Evolutionary conservation across 306 rosid species (phyloP).

Genomic region (Vigna radiata): DNA sequence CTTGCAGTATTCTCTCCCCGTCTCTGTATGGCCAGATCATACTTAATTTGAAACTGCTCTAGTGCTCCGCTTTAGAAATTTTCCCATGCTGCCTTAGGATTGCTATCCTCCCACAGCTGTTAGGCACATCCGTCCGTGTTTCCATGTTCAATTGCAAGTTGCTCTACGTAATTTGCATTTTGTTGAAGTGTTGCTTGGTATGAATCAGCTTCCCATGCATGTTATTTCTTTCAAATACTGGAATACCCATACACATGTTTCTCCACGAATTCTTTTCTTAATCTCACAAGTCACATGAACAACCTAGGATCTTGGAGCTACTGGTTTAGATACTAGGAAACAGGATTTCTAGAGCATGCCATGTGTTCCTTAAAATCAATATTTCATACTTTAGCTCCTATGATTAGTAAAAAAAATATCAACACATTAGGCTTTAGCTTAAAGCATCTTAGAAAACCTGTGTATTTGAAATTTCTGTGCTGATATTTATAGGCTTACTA

Average conservation of each 20-base stretch:
- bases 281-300: background rate
- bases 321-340: background rate
- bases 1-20: background rate
- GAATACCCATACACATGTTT: background rate
- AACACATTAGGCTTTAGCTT: background rate
- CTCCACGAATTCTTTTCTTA: background rate
- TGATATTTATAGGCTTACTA: conserved; percentile 46
- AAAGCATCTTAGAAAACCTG: background rate
- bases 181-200: background rate
- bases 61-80: background rate
- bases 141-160: background rate
- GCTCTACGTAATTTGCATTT: background rate
- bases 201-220: conserved; percentile 1
- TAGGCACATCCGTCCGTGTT: background rate
- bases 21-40: background rate
- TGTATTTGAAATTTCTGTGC: conserved; percentile 10
- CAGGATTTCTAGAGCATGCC: background rate
- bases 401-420: background rate
- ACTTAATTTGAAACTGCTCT: background rate
- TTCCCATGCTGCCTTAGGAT: background rate
- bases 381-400: background rate
- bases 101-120: background rate
- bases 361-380: background rate
- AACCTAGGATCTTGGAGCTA: background rate
- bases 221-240: conserved; percentile 1